phyloP scores from a whole-genome alignment of 2,329 filamentous ascomycete species.

The Pyrenochaeta sp. region DNA sequence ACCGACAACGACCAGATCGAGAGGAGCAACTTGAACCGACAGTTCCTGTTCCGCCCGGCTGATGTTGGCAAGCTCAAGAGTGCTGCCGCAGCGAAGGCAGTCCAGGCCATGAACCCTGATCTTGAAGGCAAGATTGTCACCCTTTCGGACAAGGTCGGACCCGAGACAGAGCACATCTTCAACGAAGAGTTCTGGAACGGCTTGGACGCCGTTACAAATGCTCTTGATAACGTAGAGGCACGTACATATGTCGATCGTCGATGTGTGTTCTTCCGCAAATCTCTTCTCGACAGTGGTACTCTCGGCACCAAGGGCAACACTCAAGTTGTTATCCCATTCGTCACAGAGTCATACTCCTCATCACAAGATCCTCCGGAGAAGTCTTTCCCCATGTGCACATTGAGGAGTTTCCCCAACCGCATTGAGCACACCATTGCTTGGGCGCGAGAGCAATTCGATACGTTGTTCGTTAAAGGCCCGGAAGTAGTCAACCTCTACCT shows the following conservation, averaged over 20 bases:
- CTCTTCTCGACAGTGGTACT: slow-evolving; percentile 93
- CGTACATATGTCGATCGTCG: slow-evolving; percentile 94
- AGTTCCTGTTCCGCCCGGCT: slow-evolving; percentile 92
- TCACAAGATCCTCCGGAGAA: slow-evolving; percentile 98
- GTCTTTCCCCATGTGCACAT: slow-evolving; percentile 98
- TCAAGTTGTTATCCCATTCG: slow-evolving; percentile 86
- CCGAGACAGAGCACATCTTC: slow-evolving; percentile 92
- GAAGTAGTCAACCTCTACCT: slow-evolving; percentile 95
- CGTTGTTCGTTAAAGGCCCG: slow-evolving; percentile 89
- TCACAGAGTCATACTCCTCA: slow-evolving; percentile 96
- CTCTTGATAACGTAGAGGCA: slow-evolving; percentile 95
- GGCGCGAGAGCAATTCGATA: slow-evolving; percentile 95
- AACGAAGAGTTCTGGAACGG: slow-evolving; percentile 89
- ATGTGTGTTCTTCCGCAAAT: slow-evolving; percentile 98
- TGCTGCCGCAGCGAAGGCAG: slow-evolving; percentile 88
- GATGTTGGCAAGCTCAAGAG: slow-evolving; percentile 98
- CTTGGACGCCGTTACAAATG: slow-evolving; percentile 93
- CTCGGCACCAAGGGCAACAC: slow-evolving; percentile 99
- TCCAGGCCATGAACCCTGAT: slow-evolving; percentile 94
- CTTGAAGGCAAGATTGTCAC: slow-evolving; percentile 84
- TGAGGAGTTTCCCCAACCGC: slow-evolving; percentile 95
- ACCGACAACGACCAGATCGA: slow-evolving; percentile 99
- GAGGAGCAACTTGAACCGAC: slow-evolving; percentile 97
- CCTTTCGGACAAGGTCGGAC: slow-evolving; percentile 86
- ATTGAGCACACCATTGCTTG: slow-evolving; percentile 99